Percentiles rank a stretch among this genome's conserved stretches.
Conservation (phyloP, 441 rosid genomes). For the Kokia cookei region DNA sequence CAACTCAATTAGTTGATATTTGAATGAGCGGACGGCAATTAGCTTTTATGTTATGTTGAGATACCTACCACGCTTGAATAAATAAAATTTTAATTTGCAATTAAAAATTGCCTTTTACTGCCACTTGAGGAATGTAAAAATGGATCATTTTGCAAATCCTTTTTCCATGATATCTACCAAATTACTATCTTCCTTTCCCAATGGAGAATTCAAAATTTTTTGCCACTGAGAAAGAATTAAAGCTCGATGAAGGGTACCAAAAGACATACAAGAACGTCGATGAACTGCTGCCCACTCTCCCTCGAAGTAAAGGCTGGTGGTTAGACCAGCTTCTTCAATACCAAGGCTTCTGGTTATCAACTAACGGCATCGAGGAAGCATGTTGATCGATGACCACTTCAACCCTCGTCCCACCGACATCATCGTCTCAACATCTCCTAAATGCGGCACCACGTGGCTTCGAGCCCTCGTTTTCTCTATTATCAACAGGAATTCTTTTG, state of each 20-base stretch:
- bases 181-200: too few relatives aligned
- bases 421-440: slow-evolving; percentile 45
- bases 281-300: slow-evolving; percentile 19
- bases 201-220: too few relatives aligned
- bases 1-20: too few relatives aligned
- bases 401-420: slow-evolving; percentile 35
- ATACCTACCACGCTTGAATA: too few relatives aligned
- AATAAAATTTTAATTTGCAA: too few relatives aligned
- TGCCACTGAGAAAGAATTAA: neutral
- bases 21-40: too few relatives aligned
- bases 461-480: slow-evolving; percentile 23
- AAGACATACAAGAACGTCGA: neutral
- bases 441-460: slow-evolving; percentile 69
- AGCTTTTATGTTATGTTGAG: too few relatives aligned
- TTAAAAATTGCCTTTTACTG: too few relatives aligned
- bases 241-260: neutral
- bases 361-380: slow-evolving; percentile 36
- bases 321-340: slow-evolving; percentile 17
- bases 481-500: slow-evolving; percentile 22
- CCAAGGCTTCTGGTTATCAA: slow-evolving; percentile 18
- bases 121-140: too few relatives aligned
- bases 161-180: too few relatives aligned
- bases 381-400: slow-evolving; percentile 35
- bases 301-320: neutral
- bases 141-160: too few relatives aligned